phyloP scores from a whole-genome alignment of 306 rosid genomes.

The Styphnolobium japonicum region DNA sequence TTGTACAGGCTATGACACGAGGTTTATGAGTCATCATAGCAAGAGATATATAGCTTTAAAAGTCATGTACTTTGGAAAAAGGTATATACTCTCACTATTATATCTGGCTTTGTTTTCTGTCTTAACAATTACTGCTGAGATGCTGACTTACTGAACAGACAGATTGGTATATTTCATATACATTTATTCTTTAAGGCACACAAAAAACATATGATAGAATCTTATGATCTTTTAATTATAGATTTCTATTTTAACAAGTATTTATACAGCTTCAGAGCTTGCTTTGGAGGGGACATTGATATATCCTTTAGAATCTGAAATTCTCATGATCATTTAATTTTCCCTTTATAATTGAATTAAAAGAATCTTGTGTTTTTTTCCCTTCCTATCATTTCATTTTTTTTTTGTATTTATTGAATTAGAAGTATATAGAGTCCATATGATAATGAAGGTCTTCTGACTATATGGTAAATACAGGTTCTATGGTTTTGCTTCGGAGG shows the following conservation, averaged over 20 bases:
- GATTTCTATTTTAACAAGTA: background rate
- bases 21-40: constrained; percentile 43
- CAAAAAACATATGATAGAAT: background rate
- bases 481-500: constrained; percentile 94
- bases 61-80: constrained; percentile 84
- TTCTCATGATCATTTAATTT: background rate
- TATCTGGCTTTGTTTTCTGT: constrained; percentile 18
- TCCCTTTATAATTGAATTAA: constrained; percentile 8
- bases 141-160: background rate
- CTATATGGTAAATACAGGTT: constrained; percentile 53
- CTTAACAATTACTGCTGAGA: background rate
- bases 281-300: constrained; percentile 15
- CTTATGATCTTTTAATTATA: background rate
- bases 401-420: background rate
- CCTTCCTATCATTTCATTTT: background rate
- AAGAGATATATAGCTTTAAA: constrained; percentile 89
- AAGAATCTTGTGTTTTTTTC: background rate
- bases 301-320: constrained; percentile 9
- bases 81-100: constrained; percentile 47
- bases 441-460: background rate
- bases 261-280: constrained; percentile 18
- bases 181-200: background rate
- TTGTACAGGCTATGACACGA: constrained; percentile 51
- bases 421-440: background rate
- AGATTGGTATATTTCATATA: background rate